These are phyloP conservation scores for Cercospora canescens DNA, from an alignment of 2,329 filamentous ascomycete genomes.

Conservation along the genomic window DNA sequence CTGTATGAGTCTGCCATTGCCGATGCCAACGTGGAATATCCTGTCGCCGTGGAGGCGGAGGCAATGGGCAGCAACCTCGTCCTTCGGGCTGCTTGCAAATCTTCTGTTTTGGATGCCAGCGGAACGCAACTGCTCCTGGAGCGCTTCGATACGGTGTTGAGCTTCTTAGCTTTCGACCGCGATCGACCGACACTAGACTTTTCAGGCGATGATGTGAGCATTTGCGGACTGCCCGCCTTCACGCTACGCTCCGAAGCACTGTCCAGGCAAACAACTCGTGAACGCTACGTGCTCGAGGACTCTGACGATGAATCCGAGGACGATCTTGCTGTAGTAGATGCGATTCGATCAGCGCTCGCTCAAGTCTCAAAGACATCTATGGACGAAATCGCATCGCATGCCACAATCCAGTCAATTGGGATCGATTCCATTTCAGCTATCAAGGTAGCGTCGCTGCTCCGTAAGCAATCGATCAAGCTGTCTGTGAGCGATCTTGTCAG, in stretches of 20 bases:
- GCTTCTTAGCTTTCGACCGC: conserved; percentile 54
- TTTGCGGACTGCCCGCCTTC: conserved; percentile 64
- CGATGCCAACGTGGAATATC: conserved; percentile 73
- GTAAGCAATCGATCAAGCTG: conserved; percentile 61
- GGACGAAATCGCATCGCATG: conserved; percentile 58
- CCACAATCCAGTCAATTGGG: conserved; percentile 79
- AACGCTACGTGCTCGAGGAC: conserved; percentile 2
- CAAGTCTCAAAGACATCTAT: conserved; percentile 58
- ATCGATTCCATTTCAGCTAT: conserved; percentile 92
- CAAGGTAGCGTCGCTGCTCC: conserved; percentile 72
- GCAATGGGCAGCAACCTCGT: conserved; percentile 54
- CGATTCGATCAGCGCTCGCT: conserved; percentile 50
- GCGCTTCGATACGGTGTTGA: conserved; percentile 61
- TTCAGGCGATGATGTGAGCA: conserved; percentile 52
- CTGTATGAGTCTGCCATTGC: conserved; percentile 66
- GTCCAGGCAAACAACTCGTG: conserved; percentile 13
- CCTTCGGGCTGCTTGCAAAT: conserved; percentile 74
- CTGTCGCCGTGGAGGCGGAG: conserved; percentile 80
- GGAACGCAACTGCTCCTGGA: conserved; percentile 56
- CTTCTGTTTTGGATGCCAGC: conserved; percentile 49
- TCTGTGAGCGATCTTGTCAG: conserved; percentile 71
- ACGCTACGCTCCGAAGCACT: conserved; percentile 15
- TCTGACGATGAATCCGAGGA: not conserved
- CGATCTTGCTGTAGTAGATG: conserved; percentile 7
- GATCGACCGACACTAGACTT: conserved; percentile 58